phyloP scores from a whole-genome alignment of 208 protist species.

The Phytomonas sp. region DNA sequence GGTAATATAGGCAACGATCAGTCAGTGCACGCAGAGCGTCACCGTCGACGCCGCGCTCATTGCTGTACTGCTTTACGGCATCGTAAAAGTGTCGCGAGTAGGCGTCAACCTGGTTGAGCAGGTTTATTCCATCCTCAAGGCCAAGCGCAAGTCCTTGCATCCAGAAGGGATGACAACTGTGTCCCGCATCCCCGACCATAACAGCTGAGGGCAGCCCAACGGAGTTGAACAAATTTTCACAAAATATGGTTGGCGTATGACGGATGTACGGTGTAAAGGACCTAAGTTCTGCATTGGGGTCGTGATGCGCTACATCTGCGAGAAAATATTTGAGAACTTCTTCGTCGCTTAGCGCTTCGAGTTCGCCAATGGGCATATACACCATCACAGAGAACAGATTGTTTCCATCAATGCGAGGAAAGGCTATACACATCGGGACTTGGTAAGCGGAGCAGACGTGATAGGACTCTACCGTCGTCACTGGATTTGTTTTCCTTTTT shows the following conservation, averaged over 20 bases:
- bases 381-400: slow-evolving; percentile 77
- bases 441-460: slow-evolving; percentile 48
- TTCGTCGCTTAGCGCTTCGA: slow-evolving; percentile 31
- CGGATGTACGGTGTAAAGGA: slow-evolving; percentile 23
- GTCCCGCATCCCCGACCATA: slow-evolving; percentile 72
- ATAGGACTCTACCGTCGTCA: slow-evolving; percentile 25
- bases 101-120: slow-evolving; percentile 80
- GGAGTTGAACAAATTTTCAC: slow-evolving; percentile 82
- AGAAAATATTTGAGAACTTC: slow-evolving; percentile 37
- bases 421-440: slow-evolving; percentile 58
- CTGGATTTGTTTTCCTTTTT: slow-evolving; percentile 23
- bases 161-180: slow-evolving; percentile 81
- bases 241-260: slow-evolving; percentile 71
- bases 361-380: slow-evolving; percentile 56
- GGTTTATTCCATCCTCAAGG: slow-evolving; percentile 69
- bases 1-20: slow-evolving; percentile 78
- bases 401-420: slow-evolving; percentile 46
- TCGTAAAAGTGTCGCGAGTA: slow-evolving; percentile 84
- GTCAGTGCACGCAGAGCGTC: slow-evolving; percentile 80
- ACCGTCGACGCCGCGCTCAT: slow-evolving; percentile 70
- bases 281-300: slow-evolving; percentile 15
- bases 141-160: slow-evolving; percentile 73
- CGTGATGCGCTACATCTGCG: slow-evolving; percentile 20
- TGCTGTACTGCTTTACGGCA: slow-evolving; percentile 79
- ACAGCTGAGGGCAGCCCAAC: slow-evolving; percentile 80